Evolutionary conservation across 2,329 filamentous ascomycete species (phyloP).

Genomic region (Pleoardoris graminearum): DNA sequence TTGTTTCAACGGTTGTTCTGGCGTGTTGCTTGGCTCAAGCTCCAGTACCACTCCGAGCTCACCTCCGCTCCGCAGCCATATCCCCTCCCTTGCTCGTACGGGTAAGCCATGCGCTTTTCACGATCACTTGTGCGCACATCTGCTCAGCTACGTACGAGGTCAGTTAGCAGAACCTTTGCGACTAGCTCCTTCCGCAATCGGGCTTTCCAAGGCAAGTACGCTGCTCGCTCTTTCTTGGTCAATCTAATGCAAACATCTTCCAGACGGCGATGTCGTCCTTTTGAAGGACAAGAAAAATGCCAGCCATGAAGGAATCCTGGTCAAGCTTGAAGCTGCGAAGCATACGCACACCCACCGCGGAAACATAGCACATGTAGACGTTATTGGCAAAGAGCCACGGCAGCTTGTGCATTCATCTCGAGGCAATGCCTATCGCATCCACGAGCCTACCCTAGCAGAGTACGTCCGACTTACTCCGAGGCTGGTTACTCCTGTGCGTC

Average conservation of each 20-base stretch:
- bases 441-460: constrained; percentile 70
- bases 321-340: constrained; percentile 43
- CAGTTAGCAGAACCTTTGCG: constrained; percentile 20
- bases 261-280: constrained; percentile 48
- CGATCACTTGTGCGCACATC: constrained; percentile 6
- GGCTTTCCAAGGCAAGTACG: constrained; percentile 36
- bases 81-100: background rate
- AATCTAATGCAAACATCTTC: constrained; percentile 17
- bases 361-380: constrained; percentile 54
- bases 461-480: constrained; percentile 70
- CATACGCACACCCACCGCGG: constrained; percentile 52
- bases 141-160: constrained; percentile 3
- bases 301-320: constrained; percentile 43
- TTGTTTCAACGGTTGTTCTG: constrained; percentile 15
- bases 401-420: constrained; percentile 62
- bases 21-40: constrained; percentile 23
- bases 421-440: constrained; percentile 58
- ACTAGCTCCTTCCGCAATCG: constrained; percentile 22
- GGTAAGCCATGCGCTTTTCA: constrained; percentile 5
- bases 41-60: constrained; percentile 23
- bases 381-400: constrained; percentile 66
- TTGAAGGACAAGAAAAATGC: constrained; percentile 47
- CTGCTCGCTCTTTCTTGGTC: background rate
- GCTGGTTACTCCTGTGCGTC: constrained; percentile 72
- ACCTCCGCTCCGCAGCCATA: constrained; percentile 16